phyloP scores from a whole-genome alignment of 768 basidiomycete species.

The Russula lepida region DNA sequence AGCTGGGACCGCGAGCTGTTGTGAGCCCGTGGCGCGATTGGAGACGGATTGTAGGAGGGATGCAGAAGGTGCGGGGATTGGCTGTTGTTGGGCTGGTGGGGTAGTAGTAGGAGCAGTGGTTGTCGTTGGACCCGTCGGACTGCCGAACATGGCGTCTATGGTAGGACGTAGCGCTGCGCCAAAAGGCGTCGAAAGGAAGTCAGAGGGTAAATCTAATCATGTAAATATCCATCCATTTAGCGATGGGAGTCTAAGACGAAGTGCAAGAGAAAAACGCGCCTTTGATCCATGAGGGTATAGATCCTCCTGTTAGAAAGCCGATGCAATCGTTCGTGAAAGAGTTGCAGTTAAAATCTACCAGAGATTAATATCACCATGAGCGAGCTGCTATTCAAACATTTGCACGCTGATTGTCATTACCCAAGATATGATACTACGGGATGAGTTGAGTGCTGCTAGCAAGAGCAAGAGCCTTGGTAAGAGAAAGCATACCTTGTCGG shows the following conservation, averaged over 20 bases:
- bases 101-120: not conserved
- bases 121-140: no score
- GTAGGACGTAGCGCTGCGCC: constrained; percentile 80
- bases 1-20: not conserved
- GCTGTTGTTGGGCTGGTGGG: not conserved
- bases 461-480: not conserved
- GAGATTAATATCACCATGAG: not conserved
- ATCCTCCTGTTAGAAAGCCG: constrained; percentile 77
- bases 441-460: not conserved
- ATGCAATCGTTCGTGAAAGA: constrained; percentile 86
- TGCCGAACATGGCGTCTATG: constrained; percentile 82
- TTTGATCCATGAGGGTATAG: constrained; percentile 76
- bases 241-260: not conserved
- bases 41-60: constrained; percentile 52
- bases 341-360: constrained; percentile 86
- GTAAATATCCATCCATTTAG: not conserved
- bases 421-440: constrained; percentile 77
- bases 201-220: constrained; percentile 57
- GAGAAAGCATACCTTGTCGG: constrained; percentile 61
- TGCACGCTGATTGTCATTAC: constrained; percentile 29
- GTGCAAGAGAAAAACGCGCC: constrained; percentile 35
- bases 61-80: not conserved
- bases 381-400: not conserved
- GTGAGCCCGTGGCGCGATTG: constrained; percentile 34
- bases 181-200: constrained; percentile 85